These are phyloP conservation scores for Adansonia grandidieri DNA, from an alignment of 441 rosid species.

Conservation along the genomic window DNA sequence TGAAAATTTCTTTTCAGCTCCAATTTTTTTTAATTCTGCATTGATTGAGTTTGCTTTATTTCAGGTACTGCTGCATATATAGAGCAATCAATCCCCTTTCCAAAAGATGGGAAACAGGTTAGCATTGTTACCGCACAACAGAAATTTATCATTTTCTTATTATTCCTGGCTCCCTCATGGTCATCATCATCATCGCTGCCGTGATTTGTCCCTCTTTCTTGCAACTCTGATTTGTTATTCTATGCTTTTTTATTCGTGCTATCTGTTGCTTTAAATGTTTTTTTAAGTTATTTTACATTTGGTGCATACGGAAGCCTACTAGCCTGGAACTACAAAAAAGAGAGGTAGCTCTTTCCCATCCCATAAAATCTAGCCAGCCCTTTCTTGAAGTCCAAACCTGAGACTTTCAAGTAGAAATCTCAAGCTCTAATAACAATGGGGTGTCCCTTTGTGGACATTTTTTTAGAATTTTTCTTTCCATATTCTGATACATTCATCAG, in stretches of 20 bases:
- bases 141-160: conserved; percentile 1
- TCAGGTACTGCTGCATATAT: conserved; percentile 78
- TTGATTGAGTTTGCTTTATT: conserved; percentile 30
- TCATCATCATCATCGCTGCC: conserved; percentile 12
- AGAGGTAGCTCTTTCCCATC: conserved; percentile 3
- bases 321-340: background rate
- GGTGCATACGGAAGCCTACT: background rate
- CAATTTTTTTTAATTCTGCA: conserved; percentile 1
- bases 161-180: background rate
- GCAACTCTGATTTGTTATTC: background rate
- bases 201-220: background rate
- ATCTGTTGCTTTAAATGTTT: conserved; percentile 11
- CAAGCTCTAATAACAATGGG: background rate
- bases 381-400: background rate
- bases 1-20: conserved; percentile 3
- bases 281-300: background rate
- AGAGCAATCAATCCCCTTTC: conserved; percentile 82
- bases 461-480: background rate
- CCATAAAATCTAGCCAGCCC: background rate
- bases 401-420: background rate
- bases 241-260: background rate
- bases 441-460: background rate
- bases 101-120: conserved; percentile 92
- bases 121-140: conserved; percentile 7
- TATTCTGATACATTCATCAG: conserved; percentile 6